Evolutionary conservation across 2,329 filamentous ascomycete species (phyloP), one percentile per base, ranked within the genome.

Genomic region (Alternaria dauci): DNA sequence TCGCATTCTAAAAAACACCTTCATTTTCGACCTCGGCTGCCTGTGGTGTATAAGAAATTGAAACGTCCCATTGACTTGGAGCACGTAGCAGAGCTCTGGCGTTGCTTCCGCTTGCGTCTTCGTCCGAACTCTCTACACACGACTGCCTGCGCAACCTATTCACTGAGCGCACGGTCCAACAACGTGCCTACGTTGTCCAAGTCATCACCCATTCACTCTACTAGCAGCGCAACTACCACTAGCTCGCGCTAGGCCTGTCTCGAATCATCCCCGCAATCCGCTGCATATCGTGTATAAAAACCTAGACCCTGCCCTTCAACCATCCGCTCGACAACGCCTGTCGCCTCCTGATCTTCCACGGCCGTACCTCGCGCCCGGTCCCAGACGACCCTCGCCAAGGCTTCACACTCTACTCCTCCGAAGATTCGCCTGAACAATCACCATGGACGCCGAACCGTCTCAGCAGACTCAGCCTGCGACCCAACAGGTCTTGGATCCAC

Each of bases 401-500:
- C 34, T 14, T 18, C 36, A 14, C 32, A 46, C n/a, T 1, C 47
- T 55, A 28, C 25, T 23, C 32, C 2, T 0, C 20, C 5, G 14
- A 38, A 51, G 1, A 38, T 23, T 9, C 51, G 7, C 14, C n/a
- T 23, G 52, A 0, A 0, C 8, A 50, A n/a, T 3, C 56, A 58
- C 20, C 4, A 75, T 73, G 69, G 63, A 59, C 18, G 60, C 62
- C 4, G 62, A 66, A 23, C 58, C 75, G 16, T 63, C 66, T 66
- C 59, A 84, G 60, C 80, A 79, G 20, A 88, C 86, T 9, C 86
- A 88, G 65, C 83, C 82, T 61, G 89, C 90, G 57, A 96, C 93
- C 16, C 93, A 96, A 76, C 89, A 88, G 75, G 88, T 91, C 71
- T 82, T 93, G 66, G 93, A 97, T 76, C 92, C 93, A 41, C 88